A percentile compares a stretch with the other conserved stretches of the same genome.
Evolutionary conservation across 148 eudicot genomes (phyloP).

Genomic region (Chenopodium suecicum): DNA sequence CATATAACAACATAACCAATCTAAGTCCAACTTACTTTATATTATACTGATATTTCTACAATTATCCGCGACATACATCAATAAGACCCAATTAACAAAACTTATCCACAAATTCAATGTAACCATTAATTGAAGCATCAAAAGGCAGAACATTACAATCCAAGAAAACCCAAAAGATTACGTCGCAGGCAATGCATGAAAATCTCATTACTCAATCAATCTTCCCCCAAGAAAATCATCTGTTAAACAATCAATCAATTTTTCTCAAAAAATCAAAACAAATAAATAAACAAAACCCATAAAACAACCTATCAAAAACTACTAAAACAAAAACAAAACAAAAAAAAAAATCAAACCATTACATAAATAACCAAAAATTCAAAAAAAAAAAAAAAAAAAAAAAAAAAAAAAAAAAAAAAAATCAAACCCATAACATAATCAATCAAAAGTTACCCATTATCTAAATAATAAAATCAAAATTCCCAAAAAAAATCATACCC

Average conservation of each 20-base stretch:
- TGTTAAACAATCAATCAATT: neutral
- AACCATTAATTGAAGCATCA: conserved; percentile 19
- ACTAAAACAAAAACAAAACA: neutral
- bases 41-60: neutral
- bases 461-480: too few relatives aligned
- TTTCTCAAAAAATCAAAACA: neutral
- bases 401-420: too few relatives aligned
- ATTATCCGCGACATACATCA: neutral
- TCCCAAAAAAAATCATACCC: neutral
- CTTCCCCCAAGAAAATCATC: neutral
- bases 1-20: neutral
- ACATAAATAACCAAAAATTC: neutral
- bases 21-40: neutral
- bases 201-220: conserved; percentile 8
- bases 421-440: too few relatives aligned
- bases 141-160: conserved; percentile 16
- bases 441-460: neutral
- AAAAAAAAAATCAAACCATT: neutral
- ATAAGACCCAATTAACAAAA: conserved; percentile 8
- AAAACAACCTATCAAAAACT: neutral
- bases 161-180: conserved; percentile 34
- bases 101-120: conserved; percentile 10
- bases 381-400: too few relatives aligned
- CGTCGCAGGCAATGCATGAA: conserved; percentile 21
- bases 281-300: neutral